Evolutionary conservation across 768 basidiomycete genomes (phyloP).

Genomic region (Agrocybe praecox): DNA sequence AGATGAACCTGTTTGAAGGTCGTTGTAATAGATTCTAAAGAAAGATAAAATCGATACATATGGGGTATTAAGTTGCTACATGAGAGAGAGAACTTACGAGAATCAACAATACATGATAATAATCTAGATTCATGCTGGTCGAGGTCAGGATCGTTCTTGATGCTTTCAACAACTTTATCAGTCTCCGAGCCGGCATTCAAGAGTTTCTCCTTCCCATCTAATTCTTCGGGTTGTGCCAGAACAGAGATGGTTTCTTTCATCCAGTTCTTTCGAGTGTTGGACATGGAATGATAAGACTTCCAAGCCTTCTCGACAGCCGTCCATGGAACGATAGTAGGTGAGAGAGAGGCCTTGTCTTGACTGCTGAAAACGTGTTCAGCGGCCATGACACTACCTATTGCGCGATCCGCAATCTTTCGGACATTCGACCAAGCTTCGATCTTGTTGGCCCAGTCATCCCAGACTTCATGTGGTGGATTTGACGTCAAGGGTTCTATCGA

Average conservation of each 20-base stretch:
- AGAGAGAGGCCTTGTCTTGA: constrained; percentile 44
- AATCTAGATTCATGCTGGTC: constrained; percentile 82
- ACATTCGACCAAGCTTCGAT: constrained; percentile 74
- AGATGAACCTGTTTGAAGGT: constrained; percentile 89
- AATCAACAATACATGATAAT: constrained; percentile 84
- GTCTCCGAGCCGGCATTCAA: constrained; percentile 38
- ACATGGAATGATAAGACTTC: constrained; percentile 53
- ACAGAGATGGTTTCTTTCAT: constrained; percentile 47
- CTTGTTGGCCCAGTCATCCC: constrained; percentile 70
- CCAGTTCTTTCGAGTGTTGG: constrained; percentile 60
- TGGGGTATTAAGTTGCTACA: no score
- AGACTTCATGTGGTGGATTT: constrained; percentile 31
- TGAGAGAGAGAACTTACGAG: constrained; percentile 49
- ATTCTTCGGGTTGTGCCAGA: constrained; percentile 20
- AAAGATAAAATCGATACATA: no score
- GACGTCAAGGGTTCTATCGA: constrained; percentile 2
- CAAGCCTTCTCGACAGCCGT: constrained; percentile 66
- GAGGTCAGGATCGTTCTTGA: constrained; percentile 76
- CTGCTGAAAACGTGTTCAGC: constrained; percentile 20
- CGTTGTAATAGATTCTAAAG: constrained; percentile 71
- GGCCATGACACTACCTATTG: constrained; percentile 66
- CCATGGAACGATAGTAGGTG: constrained; percentile 69
- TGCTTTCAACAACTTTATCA: constrained; percentile 76
- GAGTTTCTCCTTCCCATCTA: constrained; percentile 38
- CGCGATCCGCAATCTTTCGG: constrained; percentile 73